These are phyloP conservation scores for Tolypocladium inflatum DNA, from an alignment of 2,329 filamentous ascomycete genomes.

Conservation along the genomic window DNA sequence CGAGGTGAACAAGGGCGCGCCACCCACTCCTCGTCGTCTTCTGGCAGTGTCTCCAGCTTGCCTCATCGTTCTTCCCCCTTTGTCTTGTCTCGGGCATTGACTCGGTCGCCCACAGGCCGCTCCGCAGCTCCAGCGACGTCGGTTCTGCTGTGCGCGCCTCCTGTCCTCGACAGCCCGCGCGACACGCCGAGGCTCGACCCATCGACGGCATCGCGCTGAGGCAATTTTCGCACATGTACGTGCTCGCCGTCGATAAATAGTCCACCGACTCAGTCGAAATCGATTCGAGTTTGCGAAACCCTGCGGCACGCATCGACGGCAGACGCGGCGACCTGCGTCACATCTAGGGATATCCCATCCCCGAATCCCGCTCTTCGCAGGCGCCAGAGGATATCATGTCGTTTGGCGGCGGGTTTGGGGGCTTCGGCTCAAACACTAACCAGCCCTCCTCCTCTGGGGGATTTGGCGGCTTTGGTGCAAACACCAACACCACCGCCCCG, in stretches of 20 bases:
- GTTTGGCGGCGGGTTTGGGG: conserved; percentile 42
- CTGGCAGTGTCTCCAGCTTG: conserved; percentile 6
- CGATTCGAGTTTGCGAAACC: not conserved
- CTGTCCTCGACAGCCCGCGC: not conserved
- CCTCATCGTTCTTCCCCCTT: conserved; percentile 8
- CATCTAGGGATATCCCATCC: not conserved
- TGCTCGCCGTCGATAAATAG: not conserved
- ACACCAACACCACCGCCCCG: conserved; percentile 27
- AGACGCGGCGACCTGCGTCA: not conserved
- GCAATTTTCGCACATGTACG: not conserved
- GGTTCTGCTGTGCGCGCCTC: not conserved
- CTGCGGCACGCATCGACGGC: not conserved
- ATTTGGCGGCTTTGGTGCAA: conserved; percentile 50
- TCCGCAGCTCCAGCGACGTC: not conserved
- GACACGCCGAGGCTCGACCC: not conserved
- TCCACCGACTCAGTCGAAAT: not conserved
- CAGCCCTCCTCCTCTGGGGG: conserved; percentile 18
- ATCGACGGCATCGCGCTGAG: not conserved
- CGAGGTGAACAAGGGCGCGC: conserved; percentile 20
- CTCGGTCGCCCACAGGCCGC: not conserved
- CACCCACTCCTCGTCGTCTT: conserved; percentile 9
- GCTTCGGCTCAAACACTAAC: conserved; percentile 49
- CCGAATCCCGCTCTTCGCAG: conserved; percentile 2
- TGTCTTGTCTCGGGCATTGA: not conserved
- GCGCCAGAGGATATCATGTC: conserved; percentile 35